A percentile compares a stretch with the other conserved stretches of the same genome.
Conservation (phyloP, 345 rosid genomes). For the Iberis pinnata region DNA sequence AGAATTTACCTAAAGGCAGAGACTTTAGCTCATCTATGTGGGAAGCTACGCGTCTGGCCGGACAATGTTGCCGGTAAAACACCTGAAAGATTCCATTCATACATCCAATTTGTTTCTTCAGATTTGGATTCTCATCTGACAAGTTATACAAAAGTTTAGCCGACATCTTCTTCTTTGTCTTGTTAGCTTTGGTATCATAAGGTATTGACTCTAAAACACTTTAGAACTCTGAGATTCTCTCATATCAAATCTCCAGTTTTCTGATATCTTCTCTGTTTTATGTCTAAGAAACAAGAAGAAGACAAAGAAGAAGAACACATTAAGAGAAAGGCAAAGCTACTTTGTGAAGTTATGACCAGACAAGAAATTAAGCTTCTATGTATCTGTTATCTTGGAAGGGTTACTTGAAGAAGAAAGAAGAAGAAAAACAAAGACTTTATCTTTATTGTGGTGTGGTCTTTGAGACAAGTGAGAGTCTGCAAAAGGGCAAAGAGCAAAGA, state of each 20-base stretch:
- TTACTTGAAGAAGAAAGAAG: slow-evolving; percentile 32
- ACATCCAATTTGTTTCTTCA: slow-evolving; percentile 79
- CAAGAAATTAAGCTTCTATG: slow-evolving; percentile 29
- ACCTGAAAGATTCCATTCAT: slow-evolving; percentile 80
- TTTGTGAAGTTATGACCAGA: slow-evolving; percentile 33
- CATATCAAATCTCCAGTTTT: slow-evolving; percentile 6
- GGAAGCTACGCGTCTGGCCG: slow-evolving; percentile 37
- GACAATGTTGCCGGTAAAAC: slow-evolving; percentile 61
- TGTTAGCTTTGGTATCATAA: slow-evolving; percentile 11
- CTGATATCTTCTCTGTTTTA: slow-evolving; percentile 18
- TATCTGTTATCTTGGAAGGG: slow-evolving; percentile 21
- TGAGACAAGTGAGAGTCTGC: slow-evolving; percentile 33
- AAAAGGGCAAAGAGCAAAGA: slow-evolving; percentile 17
- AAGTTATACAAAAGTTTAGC: slow-evolving; percentile 49
- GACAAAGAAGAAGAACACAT: slow-evolving; percentile 26
- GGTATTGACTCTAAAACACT: slow-evolving; percentile 5
- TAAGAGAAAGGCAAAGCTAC: slow-evolving; percentile 19
- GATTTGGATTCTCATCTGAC: slow-evolving; percentile 67
- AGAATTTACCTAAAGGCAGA: slow-evolving; percentile 46
- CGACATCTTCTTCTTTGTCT: slow-evolving; percentile 46
- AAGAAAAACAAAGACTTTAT: slow-evolving; percentile 23
- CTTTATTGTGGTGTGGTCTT: slow-evolving; percentile 33
- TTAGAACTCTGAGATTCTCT: slow-evolving; percentile 12
- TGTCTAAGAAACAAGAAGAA: slow-evolving; percentile 26
- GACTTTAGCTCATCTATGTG: slow-evolving; percentile 35